Conservation (phyloP, 2,329 filamentous ascomycete genomes). For the Raffaelea deltoideospora region DNA sequence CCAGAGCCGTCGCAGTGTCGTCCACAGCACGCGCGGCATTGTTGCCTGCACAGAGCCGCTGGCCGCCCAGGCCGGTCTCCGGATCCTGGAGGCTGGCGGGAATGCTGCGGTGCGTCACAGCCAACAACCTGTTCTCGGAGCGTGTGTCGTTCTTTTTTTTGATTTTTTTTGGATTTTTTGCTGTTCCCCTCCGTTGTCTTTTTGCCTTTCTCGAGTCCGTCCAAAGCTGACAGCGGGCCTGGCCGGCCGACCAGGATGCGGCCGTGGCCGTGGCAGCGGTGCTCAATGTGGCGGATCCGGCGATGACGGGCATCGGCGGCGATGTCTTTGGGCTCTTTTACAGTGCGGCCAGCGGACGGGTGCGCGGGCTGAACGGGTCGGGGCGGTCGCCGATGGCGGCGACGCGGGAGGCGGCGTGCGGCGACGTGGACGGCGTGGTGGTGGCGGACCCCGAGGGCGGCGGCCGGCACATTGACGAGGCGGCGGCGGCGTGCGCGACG, state of each 20-base stretch:
- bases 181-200: too few relatives aligned
- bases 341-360: constrained; percentile 61
- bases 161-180: too few relatives aligned
- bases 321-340: constrained; percentile 93
- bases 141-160: background rate
- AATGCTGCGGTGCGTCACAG: constrained; percentile 82
- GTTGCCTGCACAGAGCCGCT: constrained; percentile 79
- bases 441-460: background rate
- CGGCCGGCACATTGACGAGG: constrained; percentile 16
- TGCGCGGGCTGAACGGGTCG: constrained; percentile 81
- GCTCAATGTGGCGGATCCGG: constrained; percentile 84
- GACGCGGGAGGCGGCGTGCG: constrained; percentile 53
- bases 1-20: constrained; percentile 69
- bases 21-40: constrained; percentile 83
- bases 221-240: too few relatives aligned
- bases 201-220: background rate
- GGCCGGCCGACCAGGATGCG: constrained; percentile 48
- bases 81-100: constrained; percentile 65
- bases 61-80: constrained; percentile 70
- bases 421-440: constrained; percentile 45
- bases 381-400: constrained; percentile 59
- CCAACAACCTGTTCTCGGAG: background rate
- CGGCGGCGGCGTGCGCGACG: constrained; percentile 9
- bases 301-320: constrained; percentile 80
- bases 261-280: constrained; percentile 80